Conservation (phyloP, 2,329 filamentous ascomycete genomes). For the Drechslerella stenobrocha region DNA sequence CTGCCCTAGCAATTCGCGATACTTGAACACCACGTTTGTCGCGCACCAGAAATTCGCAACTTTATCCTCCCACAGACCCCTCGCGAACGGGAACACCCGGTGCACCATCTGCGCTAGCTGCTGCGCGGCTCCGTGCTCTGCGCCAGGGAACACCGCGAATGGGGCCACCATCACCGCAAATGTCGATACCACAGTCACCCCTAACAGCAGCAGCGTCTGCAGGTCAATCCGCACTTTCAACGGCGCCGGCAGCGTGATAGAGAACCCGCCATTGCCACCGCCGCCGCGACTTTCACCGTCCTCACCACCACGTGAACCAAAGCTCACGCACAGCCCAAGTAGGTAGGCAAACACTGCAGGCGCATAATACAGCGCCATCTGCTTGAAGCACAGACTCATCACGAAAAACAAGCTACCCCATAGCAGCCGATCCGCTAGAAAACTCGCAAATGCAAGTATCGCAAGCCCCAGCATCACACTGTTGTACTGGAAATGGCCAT, state of each 20-base stretch:
- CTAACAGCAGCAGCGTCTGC: slow-evolving; percentile 69
- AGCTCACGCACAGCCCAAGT: slow-evolving; percentile 79
- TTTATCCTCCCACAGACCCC: slow-evolving; percentile 98
- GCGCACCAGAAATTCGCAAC: slow-evolving; percentile 98
- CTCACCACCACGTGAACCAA: slow-evolving; percentile 77
- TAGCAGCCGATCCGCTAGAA: slow-evolving; percentile 78
- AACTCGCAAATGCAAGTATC: slow-evolving; percentile 81
- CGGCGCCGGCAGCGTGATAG: background rate
- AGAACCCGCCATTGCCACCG: background rate
- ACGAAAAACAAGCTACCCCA: slow-evolving; percentile 96
- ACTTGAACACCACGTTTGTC: slow-evolving; percentile 84
- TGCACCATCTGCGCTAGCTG: slow-evolving; percentile 83
- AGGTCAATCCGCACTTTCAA: slow-evolving; percentile 62
- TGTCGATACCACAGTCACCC: slow-evolving; percentile 69
- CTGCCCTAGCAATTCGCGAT: slow-evolving; percentile 69
- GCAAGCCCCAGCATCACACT: slow-evolving; percentile 96
- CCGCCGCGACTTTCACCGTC: slow-evolving; percentile 54
- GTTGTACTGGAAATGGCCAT: slow-evolving; percentile 97
- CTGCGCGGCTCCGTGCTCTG: slow-evolving; percentile 71
- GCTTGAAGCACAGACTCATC: slow-evolving; percentile 91
- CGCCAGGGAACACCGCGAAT: slow-evolving; percentile 65
- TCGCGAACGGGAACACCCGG: slow-evolving; percentile 91
- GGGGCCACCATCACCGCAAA: slow-evolving; percentile 66
- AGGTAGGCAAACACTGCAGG: slow-evolving; percentile 90
- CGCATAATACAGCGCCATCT: slow-evolving; percentile 98